These are phyloP conservation scores for Populus hybrid DNA, from an alignment of 441 rosid genomes.

Conservation along the genomic window DNA sequence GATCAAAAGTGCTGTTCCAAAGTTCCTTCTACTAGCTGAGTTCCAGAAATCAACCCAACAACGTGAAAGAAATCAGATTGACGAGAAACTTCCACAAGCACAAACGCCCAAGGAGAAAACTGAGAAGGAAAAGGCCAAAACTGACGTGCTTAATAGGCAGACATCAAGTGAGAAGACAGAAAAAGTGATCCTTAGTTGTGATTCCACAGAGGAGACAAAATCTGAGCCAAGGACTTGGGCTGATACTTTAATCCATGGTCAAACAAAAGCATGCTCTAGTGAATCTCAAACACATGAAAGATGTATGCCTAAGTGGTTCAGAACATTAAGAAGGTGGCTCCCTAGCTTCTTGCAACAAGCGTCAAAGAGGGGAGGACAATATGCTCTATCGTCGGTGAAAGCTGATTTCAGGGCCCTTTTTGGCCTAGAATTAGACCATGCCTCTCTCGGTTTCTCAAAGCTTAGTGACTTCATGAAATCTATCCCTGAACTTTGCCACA, in stretches of 20 bases:
- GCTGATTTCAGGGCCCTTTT: conserved; percentile 64
- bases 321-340: conserved; percentile 68
- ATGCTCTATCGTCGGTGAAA: conserved; percentile 85
- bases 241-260: conserved; percentile 39
- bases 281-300: conserved; percentile 17
- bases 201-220: conserved; percentile 27
- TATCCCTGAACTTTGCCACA: conserved; percentile 53
- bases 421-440: conserved; percentile 65
- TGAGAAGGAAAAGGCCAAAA: conserved; percentile 14
- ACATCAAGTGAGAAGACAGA: conserved; percentile 4
- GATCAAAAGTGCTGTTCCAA: conserved; percentile 47
- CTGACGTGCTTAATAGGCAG: conserved; percentile 11
- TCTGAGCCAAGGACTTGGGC: conserved; percentile 42
- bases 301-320: conserved; percentile 54
- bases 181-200: conserved; percentile 15
- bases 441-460: conserved; percentile 68
- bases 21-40: conserved; percentile 23
- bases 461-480: conserved; percentile 69
- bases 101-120: conserved; percentile 12
- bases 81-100: conserved; percentile 16
- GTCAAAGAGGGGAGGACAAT: conserved; percentile 38
- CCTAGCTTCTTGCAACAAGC: conserved; percentile 46
- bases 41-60: conserved; percentile 23
- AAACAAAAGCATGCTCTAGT: conserved; percentile 23
- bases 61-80: conserved; percentile 19